phyloP scores from a whole-genome alignment of 2,329 filamentous ascomycete genomes.

The Penicillium sp. region DNA sequence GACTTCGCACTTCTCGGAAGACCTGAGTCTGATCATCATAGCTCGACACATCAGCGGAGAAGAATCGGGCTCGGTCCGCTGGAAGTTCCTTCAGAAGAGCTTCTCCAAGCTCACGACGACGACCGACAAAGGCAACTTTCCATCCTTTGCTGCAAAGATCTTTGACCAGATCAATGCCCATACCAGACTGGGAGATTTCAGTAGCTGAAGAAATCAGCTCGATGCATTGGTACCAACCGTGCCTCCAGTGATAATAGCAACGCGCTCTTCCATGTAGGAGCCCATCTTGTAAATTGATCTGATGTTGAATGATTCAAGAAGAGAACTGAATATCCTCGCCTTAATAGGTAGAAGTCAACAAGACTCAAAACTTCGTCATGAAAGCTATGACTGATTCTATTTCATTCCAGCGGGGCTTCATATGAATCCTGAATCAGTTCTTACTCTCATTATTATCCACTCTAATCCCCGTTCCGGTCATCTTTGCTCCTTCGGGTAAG shows the following conservation, averaged over 20 bases:
- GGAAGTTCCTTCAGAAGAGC: conserved; percentile 30
- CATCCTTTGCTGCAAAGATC: conserved; percentile 35
- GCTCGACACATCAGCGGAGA: conserved; percentile 43
- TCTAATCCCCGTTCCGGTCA: too few species aligned
- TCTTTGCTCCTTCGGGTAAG: too few species aligned
- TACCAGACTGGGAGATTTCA: conserved; percentile 40
- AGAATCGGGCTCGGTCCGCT: conserved; percentile 39
- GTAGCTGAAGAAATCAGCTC: conserved; percentile 1
- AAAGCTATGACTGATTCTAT: too few species aligned
- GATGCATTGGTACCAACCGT: conserved; percentile 30
- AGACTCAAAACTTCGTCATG: too few species aligned
- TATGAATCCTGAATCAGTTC: too few species aligned
- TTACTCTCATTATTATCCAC: too few species aligned
- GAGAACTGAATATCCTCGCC: too few species aligned
- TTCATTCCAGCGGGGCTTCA: too few species aligned
- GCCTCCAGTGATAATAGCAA: conserved; percentile 41
- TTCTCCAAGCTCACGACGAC: conserved; percentile 30
- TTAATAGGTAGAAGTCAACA: too few species aligned
- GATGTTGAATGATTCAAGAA: too few species aligned
- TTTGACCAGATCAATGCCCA: conserved; percentile 41
- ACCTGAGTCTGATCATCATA: conserved; percentile 43
- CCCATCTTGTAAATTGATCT: conserved; percentile 8
- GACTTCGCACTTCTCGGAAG: conserved; percentile 42
- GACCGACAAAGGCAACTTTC: conserved; percentile 34
- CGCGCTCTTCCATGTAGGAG: conserved; percentile 16